Conservation (phyloP, 179 eudicot genomes). For the Silene vulgaris region DNA sequence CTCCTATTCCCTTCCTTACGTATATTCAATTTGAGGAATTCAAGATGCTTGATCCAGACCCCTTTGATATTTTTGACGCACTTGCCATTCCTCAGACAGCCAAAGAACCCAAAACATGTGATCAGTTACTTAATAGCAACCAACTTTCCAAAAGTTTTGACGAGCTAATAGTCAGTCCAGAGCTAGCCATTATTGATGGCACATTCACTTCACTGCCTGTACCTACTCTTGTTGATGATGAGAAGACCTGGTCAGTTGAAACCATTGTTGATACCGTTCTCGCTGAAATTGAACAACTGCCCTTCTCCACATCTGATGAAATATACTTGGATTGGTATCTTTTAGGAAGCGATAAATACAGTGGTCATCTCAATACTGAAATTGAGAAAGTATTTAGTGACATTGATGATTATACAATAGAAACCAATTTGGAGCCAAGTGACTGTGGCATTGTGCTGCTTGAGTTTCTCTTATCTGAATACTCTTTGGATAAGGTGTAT, state of each 20-base stretch:
- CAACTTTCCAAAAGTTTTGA: constrained; percentile 44
- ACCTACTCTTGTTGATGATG: constrained; percentile 54
- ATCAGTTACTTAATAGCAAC: constrained; percentile 39
- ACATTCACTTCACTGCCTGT: constrained; percentile 71
- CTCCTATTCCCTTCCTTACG: constrained; percentile 12
- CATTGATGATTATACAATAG: constrained; percentile 33
- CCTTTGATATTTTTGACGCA: constrained; percentile 36
- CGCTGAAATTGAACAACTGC: constrained; percentile 44
- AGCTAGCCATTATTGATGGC: constrained; percentile 64
- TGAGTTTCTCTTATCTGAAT: constrained; percentile 46
- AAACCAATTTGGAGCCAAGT: constrained; percentile 24
- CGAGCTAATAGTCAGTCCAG: constrained; percentile 56
- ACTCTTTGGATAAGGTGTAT: constrained; percentile 27
- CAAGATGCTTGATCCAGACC: constrained; percentile 43
- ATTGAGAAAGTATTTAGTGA: constrained; percentile 50
- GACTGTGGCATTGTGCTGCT: constrained; percentile 40
- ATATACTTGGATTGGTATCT: constrained; percentile 89
- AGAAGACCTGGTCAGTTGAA: constrained; percentile 36
- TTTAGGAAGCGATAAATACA: constrained; percentile 50
- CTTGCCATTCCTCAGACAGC: constrained; percentile 28
- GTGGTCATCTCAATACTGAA: constrained; percentile 33
- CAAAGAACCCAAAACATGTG: constrained; percentile 39
- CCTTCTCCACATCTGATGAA: constrained; percentile 61
- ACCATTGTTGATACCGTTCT: constrained; percentile 35
- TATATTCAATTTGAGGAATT: constrained; percentile 51